These are phyloP conservation scores for Pichia sp. DNA, from an alignment of 1,139 yeast species.

Conservation along the genomic window DNA sequence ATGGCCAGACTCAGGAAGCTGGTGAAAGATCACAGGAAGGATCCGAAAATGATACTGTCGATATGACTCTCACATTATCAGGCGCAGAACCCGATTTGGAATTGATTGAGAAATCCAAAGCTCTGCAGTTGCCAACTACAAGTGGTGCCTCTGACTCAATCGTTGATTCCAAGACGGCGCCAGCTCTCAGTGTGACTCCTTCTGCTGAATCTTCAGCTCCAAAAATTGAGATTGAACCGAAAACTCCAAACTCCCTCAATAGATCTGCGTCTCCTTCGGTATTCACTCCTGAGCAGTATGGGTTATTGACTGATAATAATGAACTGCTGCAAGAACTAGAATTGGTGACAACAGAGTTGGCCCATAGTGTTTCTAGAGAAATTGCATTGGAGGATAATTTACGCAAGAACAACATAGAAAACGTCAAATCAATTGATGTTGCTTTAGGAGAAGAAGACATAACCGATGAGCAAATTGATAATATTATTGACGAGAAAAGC, in stretches of 20 bases:
- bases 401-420: conserved; percentile 1
- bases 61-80: background rate
- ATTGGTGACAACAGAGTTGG: conserved; percentile 61
- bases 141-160: background rate
- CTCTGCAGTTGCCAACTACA: background rate
- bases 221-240: conserved; percentile 3
- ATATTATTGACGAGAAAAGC: background rate
- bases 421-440: no score
- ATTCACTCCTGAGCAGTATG: conserved; percentile 44
- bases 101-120: background rate
- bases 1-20: conserved; percentile 1
- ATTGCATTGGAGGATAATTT: conserved; percentile 44
- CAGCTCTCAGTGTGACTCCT: background rate
- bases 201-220: conserved; percentile 1
- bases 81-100: background rate
- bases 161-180: background rate
- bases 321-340: conserved; percentile 56
- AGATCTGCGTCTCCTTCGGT: conserved; percentile 2
- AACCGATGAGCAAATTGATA: conserved; percentile 18
- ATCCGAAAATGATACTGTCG: background rate
- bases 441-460: background rate
- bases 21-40: background rate
- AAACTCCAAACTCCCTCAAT: conserved; percentile 9
- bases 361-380: conserved; percentile 63
- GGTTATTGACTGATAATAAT: conserved; percentile 51